Conservation (phyloP, 2,329 filamentous ascomycete genomes). For the Pseudogymnoascus sp. region DNA sequence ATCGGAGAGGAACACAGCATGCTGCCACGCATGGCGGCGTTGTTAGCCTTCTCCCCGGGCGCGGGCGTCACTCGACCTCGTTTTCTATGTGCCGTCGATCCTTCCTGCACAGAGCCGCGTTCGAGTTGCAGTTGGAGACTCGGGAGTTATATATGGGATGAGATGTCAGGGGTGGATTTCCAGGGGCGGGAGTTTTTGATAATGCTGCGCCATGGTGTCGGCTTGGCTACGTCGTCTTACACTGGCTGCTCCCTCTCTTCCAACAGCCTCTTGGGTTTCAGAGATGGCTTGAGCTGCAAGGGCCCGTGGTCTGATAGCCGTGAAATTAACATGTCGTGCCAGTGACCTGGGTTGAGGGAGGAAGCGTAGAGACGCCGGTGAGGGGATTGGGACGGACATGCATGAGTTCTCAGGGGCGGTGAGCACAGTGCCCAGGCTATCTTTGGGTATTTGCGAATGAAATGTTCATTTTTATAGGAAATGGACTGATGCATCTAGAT, state of each 20-base stretch:
- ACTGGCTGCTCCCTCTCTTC: background rate
- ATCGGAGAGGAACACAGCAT: background rate
- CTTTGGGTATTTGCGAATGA: background rate
- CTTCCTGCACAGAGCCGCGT: background rate
- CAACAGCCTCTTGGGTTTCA: background rate
- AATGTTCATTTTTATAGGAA: background rate
- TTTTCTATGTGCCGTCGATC: background rate
- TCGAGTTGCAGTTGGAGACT: background rate
- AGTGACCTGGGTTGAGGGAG: background rate
- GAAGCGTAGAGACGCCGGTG: background rate
- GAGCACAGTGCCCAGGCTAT: background rate
- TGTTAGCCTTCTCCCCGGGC: background rate
- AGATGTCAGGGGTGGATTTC: background rate
- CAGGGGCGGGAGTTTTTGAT: background rate
- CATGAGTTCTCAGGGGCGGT: background rate
- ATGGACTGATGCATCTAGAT: background rate
- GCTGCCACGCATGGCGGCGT: background rate
- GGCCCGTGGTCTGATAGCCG: background rate
- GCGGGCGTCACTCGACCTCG: background rate
- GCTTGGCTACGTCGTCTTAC: background rate
- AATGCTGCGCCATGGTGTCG: background rate
- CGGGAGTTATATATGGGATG: background rate
- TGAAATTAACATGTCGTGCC: background rate
- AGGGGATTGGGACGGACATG: background rate
- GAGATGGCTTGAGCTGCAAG: background rate